Evolutionary conservation across 352 stramenopile species (phyloP).

Genomic region (Phytophthora cactorum): DNA sequence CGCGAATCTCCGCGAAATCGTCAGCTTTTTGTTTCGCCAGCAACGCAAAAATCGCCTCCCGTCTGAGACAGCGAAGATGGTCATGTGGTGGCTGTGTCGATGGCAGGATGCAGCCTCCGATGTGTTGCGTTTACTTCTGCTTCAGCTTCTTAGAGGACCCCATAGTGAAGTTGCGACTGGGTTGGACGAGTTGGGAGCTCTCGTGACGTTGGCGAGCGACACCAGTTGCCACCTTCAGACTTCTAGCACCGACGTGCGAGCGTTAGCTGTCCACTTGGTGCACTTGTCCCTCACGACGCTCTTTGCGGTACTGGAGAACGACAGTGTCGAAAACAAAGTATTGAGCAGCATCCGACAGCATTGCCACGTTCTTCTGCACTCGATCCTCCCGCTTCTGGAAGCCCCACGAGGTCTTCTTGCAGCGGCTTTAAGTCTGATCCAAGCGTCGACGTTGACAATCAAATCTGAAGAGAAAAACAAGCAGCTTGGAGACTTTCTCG

Average conservation of each 20-base stretch:
- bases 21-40: conserved; percentile 50
- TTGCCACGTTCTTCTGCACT: conserved; percentile 59
- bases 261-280: conserved; percentile 35
- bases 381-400: conserved; percentile 47
- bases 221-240: conserved; percentile 32
- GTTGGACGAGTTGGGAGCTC: conserved; percentile 25
- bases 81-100: conserved; percentile 73
- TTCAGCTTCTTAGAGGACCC: conserved; percentile 12
- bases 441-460: conserved; percentile 14
- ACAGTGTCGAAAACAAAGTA: conserved; percentile 18
- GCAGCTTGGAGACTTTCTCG: conserved; percentile 16
- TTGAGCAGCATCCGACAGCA: conserved; percentile 39
- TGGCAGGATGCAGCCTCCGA: conserved; percentile 62
- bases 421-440: conserved; percentile 17
- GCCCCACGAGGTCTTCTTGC: conserved; percentile 23
- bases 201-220: conserved; percentile 36
- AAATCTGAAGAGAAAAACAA: conserved; percentile 7
- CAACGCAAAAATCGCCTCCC: conserved; percentile 40
- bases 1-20: conserved; percentile 15
- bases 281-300: conserved; percentile 31
- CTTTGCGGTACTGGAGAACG: conserved; percentile 23
- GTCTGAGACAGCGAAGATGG: conserved; percentile 53
- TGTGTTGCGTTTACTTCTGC: conserved; percentile 37
- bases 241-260: conserved; percentile 11
- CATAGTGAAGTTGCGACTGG: conserved; percentile 14